Evolutionary conservation across 2,329 filamentous ascomycete genomes (phyloP).

Genomic region (Lecanoromycetidae sp.): DNA sequence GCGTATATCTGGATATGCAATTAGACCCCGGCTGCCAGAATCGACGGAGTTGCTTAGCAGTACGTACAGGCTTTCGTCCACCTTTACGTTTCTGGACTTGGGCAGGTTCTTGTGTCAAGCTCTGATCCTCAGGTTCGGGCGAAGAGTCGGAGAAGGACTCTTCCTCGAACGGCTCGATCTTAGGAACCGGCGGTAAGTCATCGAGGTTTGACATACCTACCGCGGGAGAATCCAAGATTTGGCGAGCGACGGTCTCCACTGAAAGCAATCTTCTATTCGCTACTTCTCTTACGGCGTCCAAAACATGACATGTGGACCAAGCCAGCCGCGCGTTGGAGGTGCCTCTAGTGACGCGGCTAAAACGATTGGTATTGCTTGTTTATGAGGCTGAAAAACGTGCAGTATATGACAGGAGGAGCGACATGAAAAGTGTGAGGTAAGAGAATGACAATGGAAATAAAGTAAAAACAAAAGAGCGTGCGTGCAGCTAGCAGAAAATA

Average conservation of each 20-base stretch:
- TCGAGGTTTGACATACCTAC: constrained; percentile 17
- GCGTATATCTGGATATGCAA: constrained; percentile 71
- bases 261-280: background rate
- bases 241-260: background rate
- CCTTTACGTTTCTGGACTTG: constrained; percentile 81
- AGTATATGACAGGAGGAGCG: background rate
- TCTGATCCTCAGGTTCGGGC: constrained; percentile 31
- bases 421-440: constrained; percentile 8
- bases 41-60: background rate
- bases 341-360: constrained; percentile 6
- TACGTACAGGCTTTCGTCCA: constrained; percentile 81
- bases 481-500: constrained; percentile 7
- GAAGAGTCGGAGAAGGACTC: constrained; percentile 28
- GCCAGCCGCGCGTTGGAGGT: constrained; percentile 5
- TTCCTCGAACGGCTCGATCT: constrained; percentile 19
- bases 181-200: constrained; percentile 15
- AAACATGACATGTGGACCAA: constrained; percentile 1
- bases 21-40: background rate
- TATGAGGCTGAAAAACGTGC: background rate
- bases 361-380: background rate
- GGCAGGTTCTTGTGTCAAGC: constrained; percentile 27
- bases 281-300: constrained; percentile 4
- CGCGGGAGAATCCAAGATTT: background rate
- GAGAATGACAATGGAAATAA: constrained; percentile 6
- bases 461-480: constrained; percentile 4